phyloP scores from a whole-genome alignment of 805 yeast species.

The Gaillardinia entomophila region DNA sequence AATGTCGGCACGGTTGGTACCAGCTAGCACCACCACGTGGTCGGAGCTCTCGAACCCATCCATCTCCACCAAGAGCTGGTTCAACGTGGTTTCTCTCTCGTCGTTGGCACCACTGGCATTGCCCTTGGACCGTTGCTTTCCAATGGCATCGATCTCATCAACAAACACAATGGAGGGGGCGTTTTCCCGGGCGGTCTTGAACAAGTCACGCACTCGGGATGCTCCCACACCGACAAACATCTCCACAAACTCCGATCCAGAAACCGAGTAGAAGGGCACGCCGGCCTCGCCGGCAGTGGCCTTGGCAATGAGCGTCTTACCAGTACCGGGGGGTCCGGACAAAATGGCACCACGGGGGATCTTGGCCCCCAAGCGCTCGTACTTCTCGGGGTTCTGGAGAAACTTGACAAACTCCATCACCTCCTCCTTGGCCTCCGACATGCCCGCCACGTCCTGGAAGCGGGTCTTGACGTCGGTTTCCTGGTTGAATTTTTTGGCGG shows the following conservation, averaged over 20 bases:
- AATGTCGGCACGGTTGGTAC: slow-evolving; percentile 94
- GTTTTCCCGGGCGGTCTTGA: slow-evolving; percentile 83
- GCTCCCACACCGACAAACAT: slow-evolving; percentile 99
- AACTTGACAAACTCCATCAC: slow-evolving; percentile 97
- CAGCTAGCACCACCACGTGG: slow-evolving; percentile 95
- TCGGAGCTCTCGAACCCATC: slow-evolving; percentile 91
- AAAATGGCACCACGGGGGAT: slow-evolving; percentile 97
- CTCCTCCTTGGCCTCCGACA: slow-evolving; percentile 94
- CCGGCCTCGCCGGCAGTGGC: slow-evolving; percentile 99
- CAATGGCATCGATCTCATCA: slow-evolving; percentile 99
- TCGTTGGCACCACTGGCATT: slow-evolving; percentile 80
- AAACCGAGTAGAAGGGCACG: slow-evolving; percentile 91
- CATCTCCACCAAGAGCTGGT: slow-evolving; percentile 96
- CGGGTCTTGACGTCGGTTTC: slow-evolving; percentile 86
- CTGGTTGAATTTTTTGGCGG: slow-evolving; percentile 85
- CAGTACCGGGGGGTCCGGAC: slow-evolving; percentile 99
- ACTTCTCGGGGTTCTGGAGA: slow-evolving; percentile 82
- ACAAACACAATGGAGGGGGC: slow-evolving; percentile 96
- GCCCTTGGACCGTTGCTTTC: slow-evolving; percentile 80
- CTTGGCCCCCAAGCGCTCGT: slow-evolving; percentile 91
- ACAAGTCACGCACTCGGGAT: slow-evolving; percentile 92
- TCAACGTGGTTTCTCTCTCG: slow-evolving; percentile 93
- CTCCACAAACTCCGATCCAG: slow-evolving; percentile 96
- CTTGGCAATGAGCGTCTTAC: slow-evolving; percentile 93
- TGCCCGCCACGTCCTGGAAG: slow-evolving; percentile 95